Conservation (phyloP, 2,329 filamentous ascomycete species). For the Fusarium cicatricum region DNA sequence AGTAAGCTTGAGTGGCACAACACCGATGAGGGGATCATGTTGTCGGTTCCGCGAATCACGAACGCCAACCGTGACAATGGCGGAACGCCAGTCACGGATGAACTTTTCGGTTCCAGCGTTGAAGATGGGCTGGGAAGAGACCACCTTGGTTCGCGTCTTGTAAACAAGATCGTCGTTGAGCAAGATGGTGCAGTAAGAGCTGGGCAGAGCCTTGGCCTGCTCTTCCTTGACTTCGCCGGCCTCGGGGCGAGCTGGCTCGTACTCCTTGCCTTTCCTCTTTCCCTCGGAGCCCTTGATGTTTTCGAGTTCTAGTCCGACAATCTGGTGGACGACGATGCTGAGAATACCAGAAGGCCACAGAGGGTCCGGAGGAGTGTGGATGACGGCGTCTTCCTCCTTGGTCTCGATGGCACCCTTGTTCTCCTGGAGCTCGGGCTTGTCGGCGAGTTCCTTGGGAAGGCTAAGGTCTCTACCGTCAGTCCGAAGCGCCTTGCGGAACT, state of each 20-base stretch:
- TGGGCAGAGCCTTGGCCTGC: conserved; percentile 79
- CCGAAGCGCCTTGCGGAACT: conserved; percentile 82
- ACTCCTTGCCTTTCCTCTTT: conserved; percentile 84
- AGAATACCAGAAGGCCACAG: conserved; percentile 93
- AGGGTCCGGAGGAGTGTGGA: conserved; percentile 93
- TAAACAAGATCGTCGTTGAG: conserved; percentile 90
- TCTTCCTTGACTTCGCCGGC: conserved; percentile 90
- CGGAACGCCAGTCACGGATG: conserved; percentile 89
- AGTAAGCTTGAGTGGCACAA: conserved; percentile 86
- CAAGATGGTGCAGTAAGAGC: conserved; percentile 91
- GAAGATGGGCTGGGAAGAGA: conserved; percentile 95
- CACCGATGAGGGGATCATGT: conserved; percentile 92
- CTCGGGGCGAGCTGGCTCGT: conserved; percentile 81
- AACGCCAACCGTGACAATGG: conserved; percentile 86
- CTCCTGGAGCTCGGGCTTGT: conserved; percentile 82
- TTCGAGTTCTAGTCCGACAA: conserved; percentile 91
- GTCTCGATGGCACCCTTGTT: conserved; percentile 80
- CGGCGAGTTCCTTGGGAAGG: conserved; percentile 75
- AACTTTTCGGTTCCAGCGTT: conserved; percentile 96
- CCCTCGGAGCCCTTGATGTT: conserved; percentile 87
- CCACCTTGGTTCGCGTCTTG: conserved; percentile 93
- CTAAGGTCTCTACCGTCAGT: conserved; percentile 86
- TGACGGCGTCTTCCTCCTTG: conserved; percentile 79
- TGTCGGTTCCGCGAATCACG: conserved; percentile 89
- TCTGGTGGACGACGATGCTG: conserved; percentile 89